Evolutionary conservation across 129 eudicot genomes (phyloP).

Genomic region (Deinandra increscens): DNA sequence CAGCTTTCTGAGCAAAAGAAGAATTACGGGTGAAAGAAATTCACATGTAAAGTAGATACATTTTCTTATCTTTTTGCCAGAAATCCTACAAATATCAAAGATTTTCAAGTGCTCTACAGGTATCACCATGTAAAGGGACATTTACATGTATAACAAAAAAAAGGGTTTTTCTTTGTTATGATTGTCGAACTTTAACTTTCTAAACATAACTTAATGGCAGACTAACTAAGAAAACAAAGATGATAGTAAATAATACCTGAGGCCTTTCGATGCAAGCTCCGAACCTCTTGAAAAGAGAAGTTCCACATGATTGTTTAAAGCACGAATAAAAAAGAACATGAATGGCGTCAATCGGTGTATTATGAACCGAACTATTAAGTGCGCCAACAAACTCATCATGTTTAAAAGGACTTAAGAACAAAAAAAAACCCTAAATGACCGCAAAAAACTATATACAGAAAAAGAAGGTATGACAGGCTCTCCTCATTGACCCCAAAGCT

Average conservation of each 20-base stretch:
- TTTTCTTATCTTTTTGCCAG: neutral
- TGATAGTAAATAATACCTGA: slow-evolving; percentile 54
- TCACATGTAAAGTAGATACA: neutral
- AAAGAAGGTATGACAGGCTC: slow-evolving; percentile 63
- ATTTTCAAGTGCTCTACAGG: neutral
- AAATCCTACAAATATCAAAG: neutral
- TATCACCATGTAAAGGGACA: neutral
- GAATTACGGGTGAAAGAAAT: neutral
- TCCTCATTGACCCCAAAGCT: slow-evolving; percentile 78
- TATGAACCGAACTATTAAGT: slow-evolving; percentile 60
- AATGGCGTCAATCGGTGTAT: slow-evolving; percentile 79
- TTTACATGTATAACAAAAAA: neutral
- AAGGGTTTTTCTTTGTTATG: neutral
- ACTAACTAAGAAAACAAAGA: neutral
- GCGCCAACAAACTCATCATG: slow-evolving; percentile 96
- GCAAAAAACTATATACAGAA: slow-evolving; percentile 83
- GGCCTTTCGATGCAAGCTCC: slow-evolving; percentile 77
- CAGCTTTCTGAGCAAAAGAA: slow-evolving; percentile 50
- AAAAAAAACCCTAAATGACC: slow-evolving; percentile 78
- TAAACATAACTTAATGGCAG: neutral
- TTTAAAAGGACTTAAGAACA: slow-evolving; percentile 83
- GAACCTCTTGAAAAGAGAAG: slow-evolving; percentile 77
- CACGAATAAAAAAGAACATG: slow-evolving; percentile 84
- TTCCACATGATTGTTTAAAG: slow-evolving; percentile 72
- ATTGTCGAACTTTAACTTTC: slow-evolving; percentile 10